These are phyloP conservation scores for Nakazawaea holstii DNA, from an alignment of 805 yeast species.

Conservation along the genomic window DNA sequence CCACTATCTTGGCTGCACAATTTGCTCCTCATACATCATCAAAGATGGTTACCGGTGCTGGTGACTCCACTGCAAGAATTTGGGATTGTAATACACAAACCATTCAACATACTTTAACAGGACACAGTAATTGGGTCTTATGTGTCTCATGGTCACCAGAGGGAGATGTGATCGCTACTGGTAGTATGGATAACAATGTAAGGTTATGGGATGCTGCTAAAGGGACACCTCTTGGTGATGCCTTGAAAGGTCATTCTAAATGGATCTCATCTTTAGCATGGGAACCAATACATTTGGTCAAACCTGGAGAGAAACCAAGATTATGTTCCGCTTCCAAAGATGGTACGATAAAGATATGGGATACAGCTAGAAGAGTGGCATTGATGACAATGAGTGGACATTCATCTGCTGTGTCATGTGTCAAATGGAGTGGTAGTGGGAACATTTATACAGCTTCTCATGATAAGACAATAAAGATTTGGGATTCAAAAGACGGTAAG, in stretches of 20 bases:
- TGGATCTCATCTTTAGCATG: conserved; percentile 88
- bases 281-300: conserved; percentile 88
- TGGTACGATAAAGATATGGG: conserved; percentile 88
- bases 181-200: conserved; percentile 88
- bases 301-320: conserved; percentile 59
- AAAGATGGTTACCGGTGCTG: conserved; percentile 90
- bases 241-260: conserved; percentile 77
- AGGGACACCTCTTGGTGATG: conserved; percentile 70
- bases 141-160: conserved; percentile 91
- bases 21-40: conserved; percentile 89
- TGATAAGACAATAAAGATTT: conserved; percentile 87
- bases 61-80: conserved; percentile 90
- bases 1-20: conserved; percentile 85
- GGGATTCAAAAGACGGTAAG: conserved; percentile 80
- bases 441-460: conserved; percentile 86
- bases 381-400: conserved; percentile 79
- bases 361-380: conserved; percentile 62
- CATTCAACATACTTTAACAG: conserved; percentile 71
- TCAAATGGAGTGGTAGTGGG: conserved; percentile 94
- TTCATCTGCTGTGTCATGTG: conserved; percentile 83
- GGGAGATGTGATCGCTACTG: conserved; percentile 89
- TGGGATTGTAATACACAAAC: conserved; percentile 98
- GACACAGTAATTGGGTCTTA: conserved; percentile 92
- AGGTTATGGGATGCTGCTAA: conserved; percentile 79
- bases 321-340: conserved; percentile 89